phyloP scores from a whole-genome alignment of 257 asterid species.

The Linaria vulgaris region DNA sequence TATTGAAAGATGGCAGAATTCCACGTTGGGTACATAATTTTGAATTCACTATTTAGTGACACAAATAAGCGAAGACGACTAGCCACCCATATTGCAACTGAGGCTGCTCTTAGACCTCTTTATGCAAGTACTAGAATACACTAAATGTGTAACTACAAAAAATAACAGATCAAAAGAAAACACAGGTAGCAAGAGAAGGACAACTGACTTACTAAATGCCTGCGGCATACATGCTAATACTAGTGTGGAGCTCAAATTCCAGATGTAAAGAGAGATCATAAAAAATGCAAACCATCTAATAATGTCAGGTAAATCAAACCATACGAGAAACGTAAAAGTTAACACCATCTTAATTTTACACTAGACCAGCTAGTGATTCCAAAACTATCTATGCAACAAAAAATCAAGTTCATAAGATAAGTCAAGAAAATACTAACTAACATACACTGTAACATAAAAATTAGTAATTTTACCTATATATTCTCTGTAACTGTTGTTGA shows the following conservation, averaged over 20 bases:
- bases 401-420: conserved; percentile 11
- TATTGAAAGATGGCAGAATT: too few relatives aligned
- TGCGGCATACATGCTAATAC: background rate
- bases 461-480: conserved; percentile 60
- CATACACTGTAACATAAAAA: background rate
- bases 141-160: background rate
- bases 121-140: background rate
- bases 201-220: background rate
- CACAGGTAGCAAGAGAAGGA: background rate
- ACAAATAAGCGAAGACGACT: background rate
- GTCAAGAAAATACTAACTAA: background rate
- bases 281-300: too few relatives aligned
- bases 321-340: too few relatives aligned
- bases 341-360: conserved; percentile 8
- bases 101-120: conserved; percentile 1
- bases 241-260: background rate
- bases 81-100: background rate
- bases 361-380: conserved; percentile 10
- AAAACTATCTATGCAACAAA: conserved; percentile 6
- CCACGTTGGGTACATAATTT: too few relatives aligned
- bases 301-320: too few relatives aligned
- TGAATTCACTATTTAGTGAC: too few relatives aligned
- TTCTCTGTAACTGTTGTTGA: conserved; percentile 75
- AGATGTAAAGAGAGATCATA: background rate
- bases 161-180: background rate